A percentile compares a stretch with the other conserved stretches of the same genome.
Evolutionary conservation across 495 filamentous ascomycete species (phyloP).

Genomic region (Neurospora sp.): DNA sequence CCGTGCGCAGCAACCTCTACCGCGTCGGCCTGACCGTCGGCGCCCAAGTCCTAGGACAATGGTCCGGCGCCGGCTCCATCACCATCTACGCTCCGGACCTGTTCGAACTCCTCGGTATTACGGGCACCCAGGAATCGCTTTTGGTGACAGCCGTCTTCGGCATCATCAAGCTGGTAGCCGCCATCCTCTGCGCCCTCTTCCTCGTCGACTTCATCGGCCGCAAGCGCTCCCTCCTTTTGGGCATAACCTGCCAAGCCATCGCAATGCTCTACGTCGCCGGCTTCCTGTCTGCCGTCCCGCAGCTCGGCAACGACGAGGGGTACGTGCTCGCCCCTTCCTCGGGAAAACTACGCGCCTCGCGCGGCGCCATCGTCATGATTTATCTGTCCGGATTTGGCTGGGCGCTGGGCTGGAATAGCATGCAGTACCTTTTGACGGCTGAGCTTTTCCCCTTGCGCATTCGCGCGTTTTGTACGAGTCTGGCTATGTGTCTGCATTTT

Average conservation of each 20-base stretch:
- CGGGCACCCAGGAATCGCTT: conserved; percentile 49
- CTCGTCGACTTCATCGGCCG: conserved; percentile 66
- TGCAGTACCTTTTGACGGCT: conserved; percentile 66
- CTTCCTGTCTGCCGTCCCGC: conserved; percentile 49
- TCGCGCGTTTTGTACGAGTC: conserved; percentile 37
- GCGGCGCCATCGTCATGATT: conserved; percentile 55
- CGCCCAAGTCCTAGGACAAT: conserved; percentile 54
- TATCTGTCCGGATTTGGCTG: conserved; percentile 57
- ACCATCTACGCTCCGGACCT: conserved; percentile 59
- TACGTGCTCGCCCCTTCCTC: conserved; percentile 16
- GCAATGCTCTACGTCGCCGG: conserved; percentile 60
- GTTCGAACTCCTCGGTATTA: conserved; percentile 54
- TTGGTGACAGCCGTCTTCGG: conserved; percentile 63
- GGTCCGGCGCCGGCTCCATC: conserved; percentile 61
- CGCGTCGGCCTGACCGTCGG: conserved; percentile 48
- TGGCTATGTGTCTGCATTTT: conserved; percentile 54
- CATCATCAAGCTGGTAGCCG: conserved; percentile 55
- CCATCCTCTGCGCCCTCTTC: conserved; percentile 57
- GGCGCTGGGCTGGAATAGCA: conserved; percentile 66
- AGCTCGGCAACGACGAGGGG: conserved; percentile 25
- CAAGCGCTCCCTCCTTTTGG: conserved; percentile 54
- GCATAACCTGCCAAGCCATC: conserved; percentile 53
- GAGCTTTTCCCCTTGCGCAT: conserved; percentile 63
- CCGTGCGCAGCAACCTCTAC: conserved; percentile 52
- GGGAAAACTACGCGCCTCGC: conserved; percentile 27